These are phyloP conservation scores for Catenaria anguillulae DNA, from an alignment of 371 early-diverging fungal genomes.

Conservation along the genomic window DNA sequence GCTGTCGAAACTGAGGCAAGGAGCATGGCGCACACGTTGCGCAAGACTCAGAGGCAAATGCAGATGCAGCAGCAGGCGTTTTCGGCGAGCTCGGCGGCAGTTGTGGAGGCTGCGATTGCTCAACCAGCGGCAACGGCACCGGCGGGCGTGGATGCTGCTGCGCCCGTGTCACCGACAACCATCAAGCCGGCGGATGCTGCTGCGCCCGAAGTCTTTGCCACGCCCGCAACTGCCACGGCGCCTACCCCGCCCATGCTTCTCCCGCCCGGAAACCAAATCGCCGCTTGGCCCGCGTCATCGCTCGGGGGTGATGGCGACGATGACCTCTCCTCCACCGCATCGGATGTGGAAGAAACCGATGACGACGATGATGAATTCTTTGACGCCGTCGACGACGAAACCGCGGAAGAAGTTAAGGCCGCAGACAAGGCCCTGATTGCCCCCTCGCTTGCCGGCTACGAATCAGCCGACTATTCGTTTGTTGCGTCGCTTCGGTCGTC, in stretches of 20 bases:
- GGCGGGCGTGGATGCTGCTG: too few relatives aligned
- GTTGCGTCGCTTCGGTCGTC: slow-evolving; percentile 17
- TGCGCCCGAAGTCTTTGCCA: too few relatives aligned
- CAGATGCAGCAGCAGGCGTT: background rate
- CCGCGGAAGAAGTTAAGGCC: background rate
- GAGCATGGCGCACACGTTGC: slow-evolving; percentile 9
- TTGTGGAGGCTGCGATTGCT: too few relatives aligned
- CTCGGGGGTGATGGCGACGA: too few relatives aligned
- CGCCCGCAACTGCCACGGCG: too few relatives aligned
- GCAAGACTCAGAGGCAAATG: slow-evolving; percentile 8
- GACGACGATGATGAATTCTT: slow-evolving; percentile 20
- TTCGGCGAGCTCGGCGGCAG: too few relatives aligned
- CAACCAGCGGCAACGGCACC: too few relatives aligned
- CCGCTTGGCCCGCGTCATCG: too few relatives aligned
- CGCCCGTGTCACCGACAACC: too few relatives aligned
- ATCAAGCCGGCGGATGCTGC: too few relatives aligned
- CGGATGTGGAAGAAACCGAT: slow-evolving; percentile 3
- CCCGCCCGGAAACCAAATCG: too few relatives aligned
- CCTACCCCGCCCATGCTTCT: background rate
- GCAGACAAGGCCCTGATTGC: slow-evolving; percentile 15
- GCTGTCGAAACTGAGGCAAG: slow-evolving; percentile 21
- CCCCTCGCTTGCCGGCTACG: slow-evolving; percentile 27
- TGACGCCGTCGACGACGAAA: slow-evolving; percentile 18
- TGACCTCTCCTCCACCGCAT: too few relatives aligned
- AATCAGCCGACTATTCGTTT: slow-evolving; percentile 6